Percentiles rank a stretch among this genome's conserved stretches.
Conservation (phyloP, 352 stramenopile genomes). For the Globisporangium paddicum region DNA sequence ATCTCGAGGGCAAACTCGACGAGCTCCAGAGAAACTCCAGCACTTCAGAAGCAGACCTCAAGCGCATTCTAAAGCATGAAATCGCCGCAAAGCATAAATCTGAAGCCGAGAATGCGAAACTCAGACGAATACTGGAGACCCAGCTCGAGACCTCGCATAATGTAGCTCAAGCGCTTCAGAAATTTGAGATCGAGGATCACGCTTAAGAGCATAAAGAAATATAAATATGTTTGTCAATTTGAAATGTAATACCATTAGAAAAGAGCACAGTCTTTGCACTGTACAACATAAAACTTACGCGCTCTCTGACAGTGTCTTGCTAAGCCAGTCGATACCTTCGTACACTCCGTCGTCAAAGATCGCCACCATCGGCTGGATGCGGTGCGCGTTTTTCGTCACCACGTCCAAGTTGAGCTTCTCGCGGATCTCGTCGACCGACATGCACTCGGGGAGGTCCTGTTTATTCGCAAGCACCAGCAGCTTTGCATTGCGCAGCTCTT, state of each 20-base stretch:
- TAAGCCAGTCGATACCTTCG: slow-evolving; percentile 43
- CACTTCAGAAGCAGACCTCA: neutral
- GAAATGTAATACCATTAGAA: too few species aligned
- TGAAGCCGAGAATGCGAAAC: slow-evolving; percentile 22
- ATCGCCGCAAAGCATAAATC: slow-evolving; percentile 21
- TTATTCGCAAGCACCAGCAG: slow-evolving; percentile 45
- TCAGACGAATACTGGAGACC: slow-evolving; percentile 23
- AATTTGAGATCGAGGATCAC: too few species aligned
- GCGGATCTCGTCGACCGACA: slow-evolving; percentile 21
- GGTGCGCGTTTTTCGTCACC: slow-evolving; percentile 27
- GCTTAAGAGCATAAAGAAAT: too few species aligned
- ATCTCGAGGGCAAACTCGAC: neutral
- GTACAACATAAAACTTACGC: too few species aligned
- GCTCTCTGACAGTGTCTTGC: too few species aligned
- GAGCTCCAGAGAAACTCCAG: neutral
- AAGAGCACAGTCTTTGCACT: too few species aligned
- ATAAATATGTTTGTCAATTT: too few species aligned
- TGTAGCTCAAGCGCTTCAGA: too few species aligned
- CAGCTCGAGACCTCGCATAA: slow-evolving; percentile 57
- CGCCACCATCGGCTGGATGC: slow-evolving; percentile 26
- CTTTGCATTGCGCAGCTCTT: slow-evolving; percentile 29
- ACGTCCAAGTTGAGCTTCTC: slow-evolving; percentile 24
- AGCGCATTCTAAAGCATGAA: slow-evolving; percentile 23
- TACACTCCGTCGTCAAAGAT: slow-evolving; percentile 30
- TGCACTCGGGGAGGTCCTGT: slow-evolving; percentile 28